Percentiles rank a stretch among this genome's conserved stretches.
Evolutionary conservation across 768 basidiomycete species (phyloP).

Genomic region (Mycena polygramma): DNA sequence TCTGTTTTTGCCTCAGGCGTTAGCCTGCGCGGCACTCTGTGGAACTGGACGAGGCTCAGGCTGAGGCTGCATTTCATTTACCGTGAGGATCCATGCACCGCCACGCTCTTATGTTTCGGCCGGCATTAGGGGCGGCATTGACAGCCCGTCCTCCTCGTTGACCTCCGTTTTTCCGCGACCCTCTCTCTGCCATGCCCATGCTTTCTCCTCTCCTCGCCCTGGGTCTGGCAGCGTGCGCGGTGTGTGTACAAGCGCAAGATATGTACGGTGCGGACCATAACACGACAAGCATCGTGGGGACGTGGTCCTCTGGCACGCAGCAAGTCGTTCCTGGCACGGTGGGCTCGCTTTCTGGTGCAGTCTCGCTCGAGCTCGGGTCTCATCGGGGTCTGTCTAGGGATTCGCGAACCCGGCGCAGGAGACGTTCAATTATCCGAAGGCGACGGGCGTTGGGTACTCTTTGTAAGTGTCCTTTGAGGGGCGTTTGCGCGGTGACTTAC

Average conservation of each 20-base stretch:
- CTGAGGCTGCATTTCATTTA: no score
- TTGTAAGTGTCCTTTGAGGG: slow-evolving; percentile 57
- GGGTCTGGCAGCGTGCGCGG: slow-evolving; percentile 4
- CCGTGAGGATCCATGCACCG: background rate
- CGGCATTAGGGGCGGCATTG: background rate
- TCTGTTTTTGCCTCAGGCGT: no score
- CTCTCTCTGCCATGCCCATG: background rate
- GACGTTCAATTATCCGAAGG: slow-evolving; percentile 76
- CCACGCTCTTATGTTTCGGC: slow-evolving; percentile 3
- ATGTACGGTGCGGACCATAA: slow-evolving; percentile 25
- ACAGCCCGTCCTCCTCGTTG: background rate
- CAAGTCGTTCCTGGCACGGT: slow-evolving; percentile 33
- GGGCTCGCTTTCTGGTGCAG: background rate
- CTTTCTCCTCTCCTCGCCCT: background rate
- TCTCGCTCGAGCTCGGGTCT: background rate
- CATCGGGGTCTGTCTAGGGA: slow-evolving; percentile 51
- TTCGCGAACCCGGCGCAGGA: slow-evolving; percentile 77
- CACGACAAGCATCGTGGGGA: slow-evolving; percentile 31
- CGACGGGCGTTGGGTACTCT: slow-evolving; percentile 76
- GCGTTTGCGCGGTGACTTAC: background rate
- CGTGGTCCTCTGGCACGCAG: slow-evolving; percentile 36
- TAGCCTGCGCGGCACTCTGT: no score
- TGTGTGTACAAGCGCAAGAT: slow-evolving; percentile 23
- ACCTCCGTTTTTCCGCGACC: background rate
- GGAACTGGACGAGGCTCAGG: no score